Conservation (phyloP, 768 basidiomycete genomes). For the Podaxis sp. region DNA sequence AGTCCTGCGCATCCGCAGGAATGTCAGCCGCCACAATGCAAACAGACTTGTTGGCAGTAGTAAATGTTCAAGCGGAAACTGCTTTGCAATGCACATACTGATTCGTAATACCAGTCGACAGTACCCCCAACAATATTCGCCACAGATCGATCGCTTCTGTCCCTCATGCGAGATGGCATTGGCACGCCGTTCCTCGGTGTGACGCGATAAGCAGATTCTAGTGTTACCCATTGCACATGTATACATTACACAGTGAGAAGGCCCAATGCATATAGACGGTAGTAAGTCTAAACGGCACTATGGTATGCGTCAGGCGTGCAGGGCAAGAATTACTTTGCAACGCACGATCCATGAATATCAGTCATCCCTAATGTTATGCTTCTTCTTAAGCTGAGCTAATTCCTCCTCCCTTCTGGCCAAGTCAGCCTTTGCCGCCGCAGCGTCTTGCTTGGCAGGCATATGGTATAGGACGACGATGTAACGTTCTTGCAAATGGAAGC, state of each 20-base stretch:
- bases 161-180: constrained; percentile 36
- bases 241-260: constrained; percentile 1
- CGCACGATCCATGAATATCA: constrained; percentile 24
- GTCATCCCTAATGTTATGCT: constrained; percentile 79
- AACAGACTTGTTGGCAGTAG: constrained; percentile 68
- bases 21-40: constrained; percentile 50
- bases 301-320: background rate
- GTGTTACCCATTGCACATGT: background rate
- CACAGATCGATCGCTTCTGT: constrained; percentile 57
- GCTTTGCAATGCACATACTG: constrained; percentile 19
- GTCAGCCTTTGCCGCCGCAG: constrained; percentile 89
- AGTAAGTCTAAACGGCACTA: background rate
- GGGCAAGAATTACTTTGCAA: background rate
- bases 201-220: background rate
- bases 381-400: constrained; percentile 78
- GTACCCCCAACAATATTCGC: constrained; percentile 66
- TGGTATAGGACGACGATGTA: constrained; percentile 98
- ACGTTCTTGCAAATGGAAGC: constrained; percentile 96
- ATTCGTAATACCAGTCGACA: constrained; percentile 39
- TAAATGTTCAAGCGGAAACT: constrained; percentile 29
- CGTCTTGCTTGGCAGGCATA: constrained; percentile 96
- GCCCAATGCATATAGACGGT: background rate
- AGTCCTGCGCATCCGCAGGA: constrained; percentile 48
- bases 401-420: constrained; percentile 90
- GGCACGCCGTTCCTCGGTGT: constrained; percentile 13